A percentile compares a stretch with the other conserved stretches of the same genome.
Evolutionary conservation across 2,329 filamentous ascomycete genomes (phyloP).

Genomic region (Xylariaceae sp.): DNA sequence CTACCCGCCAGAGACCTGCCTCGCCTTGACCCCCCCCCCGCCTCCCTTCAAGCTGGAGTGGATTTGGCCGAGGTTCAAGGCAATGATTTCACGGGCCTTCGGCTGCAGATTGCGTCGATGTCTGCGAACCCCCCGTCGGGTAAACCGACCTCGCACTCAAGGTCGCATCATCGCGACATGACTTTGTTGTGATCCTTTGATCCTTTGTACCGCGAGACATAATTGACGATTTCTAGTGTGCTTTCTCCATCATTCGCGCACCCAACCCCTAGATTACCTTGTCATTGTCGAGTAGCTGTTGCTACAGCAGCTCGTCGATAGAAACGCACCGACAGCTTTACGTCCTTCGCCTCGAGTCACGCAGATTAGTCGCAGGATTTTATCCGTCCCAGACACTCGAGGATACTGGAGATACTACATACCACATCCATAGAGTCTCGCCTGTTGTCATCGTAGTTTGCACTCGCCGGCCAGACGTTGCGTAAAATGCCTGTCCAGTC

Average conservation of each 20-base stretch:
- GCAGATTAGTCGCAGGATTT: too few species aligned
- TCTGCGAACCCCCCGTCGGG: constrained; percentile 10
- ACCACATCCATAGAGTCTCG: too few species aligned
- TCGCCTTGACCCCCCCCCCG: too few species aligned
- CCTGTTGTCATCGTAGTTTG: too few species aligned
- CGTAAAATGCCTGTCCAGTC: constrained; percentile 50
- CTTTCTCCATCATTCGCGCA: neutral
- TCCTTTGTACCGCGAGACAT: neutral
- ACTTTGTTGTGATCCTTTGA: constrained; percentile 1
- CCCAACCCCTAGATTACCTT: too few species aligned
- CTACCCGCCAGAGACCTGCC: constrained; percentile 2
- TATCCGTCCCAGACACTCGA: too few species aligned
- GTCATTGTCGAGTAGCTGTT: too few species aligned
- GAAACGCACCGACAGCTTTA: too few species aligned
- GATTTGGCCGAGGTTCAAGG: constrained; percentile 30
- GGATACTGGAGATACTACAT: too few species aligned
- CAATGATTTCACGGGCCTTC: constrained; percentile 16
- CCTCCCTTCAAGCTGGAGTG: too few species aligned
- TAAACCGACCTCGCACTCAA: constrained; percentile 11
- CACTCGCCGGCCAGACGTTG: neutral
- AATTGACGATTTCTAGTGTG: neutral
- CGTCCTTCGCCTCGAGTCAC: too few species aligned
- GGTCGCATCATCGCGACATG: constrained; percentile 4
- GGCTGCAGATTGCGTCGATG: neutral
- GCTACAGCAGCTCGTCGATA: neutral